These are phyloP conservation scores for Eleusine indica DNA, from an alignment of 176 grass and related monocot species.

Conservation along the genomic window DNA sequence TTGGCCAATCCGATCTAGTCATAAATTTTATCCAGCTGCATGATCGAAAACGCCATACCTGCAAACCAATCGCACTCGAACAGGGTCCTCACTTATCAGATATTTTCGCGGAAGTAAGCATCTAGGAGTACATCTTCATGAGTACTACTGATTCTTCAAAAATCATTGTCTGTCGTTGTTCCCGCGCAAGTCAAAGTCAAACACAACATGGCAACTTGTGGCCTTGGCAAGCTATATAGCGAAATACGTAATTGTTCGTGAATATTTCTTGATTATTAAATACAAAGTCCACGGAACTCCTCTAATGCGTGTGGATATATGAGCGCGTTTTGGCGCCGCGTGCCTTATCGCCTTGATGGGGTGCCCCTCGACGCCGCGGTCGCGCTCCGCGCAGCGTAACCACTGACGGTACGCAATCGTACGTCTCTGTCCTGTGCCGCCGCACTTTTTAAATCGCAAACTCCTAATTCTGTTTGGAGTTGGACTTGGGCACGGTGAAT, in stretches of 20 bases:
- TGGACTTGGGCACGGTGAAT: not conserved
- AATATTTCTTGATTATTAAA: slow-evolving; percentile 11
- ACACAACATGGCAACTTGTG: not conserved
- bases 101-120: too few species aligned
- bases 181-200: slow-evolving; percentile 9
- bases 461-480: not conserved
- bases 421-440: not conserved
- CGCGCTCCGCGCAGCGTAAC: not conserved
- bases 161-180: not conserved
- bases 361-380: not conserved
- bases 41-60: not conserved
- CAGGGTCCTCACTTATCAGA: not conserved
- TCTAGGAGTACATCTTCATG: not conserved
- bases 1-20: not conserved
- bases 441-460: not conserved
- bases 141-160: not conserved
- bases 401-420: not conserved
- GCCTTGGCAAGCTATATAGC: not conserved
- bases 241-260: not conserved
- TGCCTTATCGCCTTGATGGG: not conserved
- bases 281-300: slow-evolving; percentile 18
- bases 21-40: not conserved
- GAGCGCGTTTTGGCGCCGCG: not conserved
- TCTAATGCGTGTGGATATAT: slow-evolving; percentile 20
- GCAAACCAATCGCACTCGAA: not conserved